Percentiles rank a stretch among this genome's conserved stretches.
Evolutionary conservation across 768 basidiomycete species (phyloP).

Genomic region (Baorangia bicolor): DNA sequence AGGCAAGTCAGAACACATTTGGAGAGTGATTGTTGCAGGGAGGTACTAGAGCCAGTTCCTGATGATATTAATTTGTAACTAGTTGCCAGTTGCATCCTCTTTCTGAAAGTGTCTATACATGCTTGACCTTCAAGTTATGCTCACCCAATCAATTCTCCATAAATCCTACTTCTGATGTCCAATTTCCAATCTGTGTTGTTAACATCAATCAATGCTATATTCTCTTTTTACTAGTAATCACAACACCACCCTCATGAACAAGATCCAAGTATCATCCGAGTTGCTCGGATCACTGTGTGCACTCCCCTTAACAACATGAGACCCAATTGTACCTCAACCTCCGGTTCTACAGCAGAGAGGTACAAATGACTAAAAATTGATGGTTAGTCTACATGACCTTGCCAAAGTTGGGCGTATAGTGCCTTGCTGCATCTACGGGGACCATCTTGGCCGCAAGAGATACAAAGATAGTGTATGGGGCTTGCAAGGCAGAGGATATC

Average conservation of each 20-base stretch:
- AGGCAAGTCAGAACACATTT: slow-evolving; percentile 44
- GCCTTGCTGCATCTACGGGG: slow-evolving; percentile 65
- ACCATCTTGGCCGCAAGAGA: slow-evolving; percentile 77
- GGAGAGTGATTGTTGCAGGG: neutral
- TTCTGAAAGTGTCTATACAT: no score
- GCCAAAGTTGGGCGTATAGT: slow-evolving; percentile 71
- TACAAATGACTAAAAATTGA: neutral
- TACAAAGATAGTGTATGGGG: slow-evolving; percentile 76
- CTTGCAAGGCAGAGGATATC: slow-evolving; percentile 73
- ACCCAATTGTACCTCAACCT: neutral
- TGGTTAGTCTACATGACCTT: neutral
- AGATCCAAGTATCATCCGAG: no score
- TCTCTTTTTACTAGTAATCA: neutral
- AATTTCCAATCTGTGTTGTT: neutral
- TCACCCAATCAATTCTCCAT: neutral
- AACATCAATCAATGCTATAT: neutral
- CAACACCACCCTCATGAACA: no score
- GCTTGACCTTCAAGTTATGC: no score
- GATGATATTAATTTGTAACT: neutral
- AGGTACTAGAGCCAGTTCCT: no score
- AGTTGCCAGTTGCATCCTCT: neutral
- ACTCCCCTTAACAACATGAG: neutral
- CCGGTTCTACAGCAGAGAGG: neutral
- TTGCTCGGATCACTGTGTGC: no score
- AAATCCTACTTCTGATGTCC: neutral